Conservation (phyloP, 2,329 filamentous ascomycete species). For the Aulographum hederae region DNA sequence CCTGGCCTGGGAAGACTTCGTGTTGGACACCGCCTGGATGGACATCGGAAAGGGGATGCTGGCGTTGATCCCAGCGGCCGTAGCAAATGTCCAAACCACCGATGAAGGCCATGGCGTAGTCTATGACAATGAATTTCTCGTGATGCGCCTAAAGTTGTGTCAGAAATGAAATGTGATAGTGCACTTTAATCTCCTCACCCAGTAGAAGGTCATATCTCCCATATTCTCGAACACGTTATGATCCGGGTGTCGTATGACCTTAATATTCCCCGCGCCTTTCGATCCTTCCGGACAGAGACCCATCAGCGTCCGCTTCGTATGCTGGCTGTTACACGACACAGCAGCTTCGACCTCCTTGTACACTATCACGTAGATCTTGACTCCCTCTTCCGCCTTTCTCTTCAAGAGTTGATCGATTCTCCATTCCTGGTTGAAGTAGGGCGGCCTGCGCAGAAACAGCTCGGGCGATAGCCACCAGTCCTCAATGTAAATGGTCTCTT, state of each 20-base stretch:
- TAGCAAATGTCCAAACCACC: conserved; percentile 92
- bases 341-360: conserved; percentile 54
- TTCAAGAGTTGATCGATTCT: conserved; percentile 76
- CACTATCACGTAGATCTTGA: conserved; percentile 85
- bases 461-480: conserved; percentile 97
- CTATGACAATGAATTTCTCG: conserved; percentile 92
- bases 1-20: conserved; percentile 86
- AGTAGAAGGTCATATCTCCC: conserved; percentile 93
- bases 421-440: conserved; percentile 68
- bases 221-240: conserved; percentile 90
- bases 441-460: conserved; percentile 68
- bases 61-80: conserved; percentile 77
- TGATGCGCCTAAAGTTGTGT: too few relatives aligned
- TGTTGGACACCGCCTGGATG: conserved; percentile 68
- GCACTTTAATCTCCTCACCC: too few relatives aligned
- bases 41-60: conserved; percentile 72
- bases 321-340: conserved; percentile 77
- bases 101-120: conserved; percentile 80
- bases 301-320: conserved; percentile 76
- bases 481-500: conserved; percentile 85
- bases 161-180: conserved; percentile 13
- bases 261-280: conserved; percentile 76
- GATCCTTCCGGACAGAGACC: conserved; percentile 64
- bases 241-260: conserved; percentile 77
- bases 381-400: conserved; percentile 72